These are phyloP conservation scores for Alternaria sp. DNA, from an alignment of 2,329 filamentous ascomycete genomes.

Conservation along the genomic window DNA sequence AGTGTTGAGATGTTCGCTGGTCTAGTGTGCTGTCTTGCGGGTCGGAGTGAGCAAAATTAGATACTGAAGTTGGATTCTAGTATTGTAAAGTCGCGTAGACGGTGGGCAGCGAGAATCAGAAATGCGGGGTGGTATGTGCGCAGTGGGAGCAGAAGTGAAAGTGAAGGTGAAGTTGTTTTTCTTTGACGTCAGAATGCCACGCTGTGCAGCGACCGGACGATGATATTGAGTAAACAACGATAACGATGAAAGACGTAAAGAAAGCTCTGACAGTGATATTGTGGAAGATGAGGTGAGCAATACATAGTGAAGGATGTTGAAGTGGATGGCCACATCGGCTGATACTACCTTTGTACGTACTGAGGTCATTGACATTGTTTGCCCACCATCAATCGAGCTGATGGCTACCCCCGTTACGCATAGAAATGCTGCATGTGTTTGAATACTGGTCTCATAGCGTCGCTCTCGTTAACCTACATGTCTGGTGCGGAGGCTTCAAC, in stretches of 20 bases:
- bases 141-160: not conserved
- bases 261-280: not conserved
- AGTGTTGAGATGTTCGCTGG: not conserved
- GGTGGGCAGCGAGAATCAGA: not conserved
- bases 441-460: not conserved
- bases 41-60: not conserved
- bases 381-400: not conserved
- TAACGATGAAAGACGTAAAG: not conserved
- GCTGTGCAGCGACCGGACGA: not conserved
- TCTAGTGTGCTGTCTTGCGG: not conserved
- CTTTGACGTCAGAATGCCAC: not conserved
- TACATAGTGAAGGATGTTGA: not conserved
- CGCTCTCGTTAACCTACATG: not conserved
- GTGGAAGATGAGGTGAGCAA: not conserved
- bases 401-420: too few species aligned
- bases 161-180: not conserved
- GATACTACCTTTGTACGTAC: not conserved
- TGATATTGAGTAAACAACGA: not conserved
- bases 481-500: not conserved
- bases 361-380: not conserved
- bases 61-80: not conserved
- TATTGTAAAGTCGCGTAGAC: not conserved
- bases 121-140: not conserved
- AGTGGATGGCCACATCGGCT: not conserved
- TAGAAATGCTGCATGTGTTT: not conserved